phyloP scores from a whole-genome alignment of 495 filamentous ascomycete species.

The Astrocystis sublimbata region DNA sequence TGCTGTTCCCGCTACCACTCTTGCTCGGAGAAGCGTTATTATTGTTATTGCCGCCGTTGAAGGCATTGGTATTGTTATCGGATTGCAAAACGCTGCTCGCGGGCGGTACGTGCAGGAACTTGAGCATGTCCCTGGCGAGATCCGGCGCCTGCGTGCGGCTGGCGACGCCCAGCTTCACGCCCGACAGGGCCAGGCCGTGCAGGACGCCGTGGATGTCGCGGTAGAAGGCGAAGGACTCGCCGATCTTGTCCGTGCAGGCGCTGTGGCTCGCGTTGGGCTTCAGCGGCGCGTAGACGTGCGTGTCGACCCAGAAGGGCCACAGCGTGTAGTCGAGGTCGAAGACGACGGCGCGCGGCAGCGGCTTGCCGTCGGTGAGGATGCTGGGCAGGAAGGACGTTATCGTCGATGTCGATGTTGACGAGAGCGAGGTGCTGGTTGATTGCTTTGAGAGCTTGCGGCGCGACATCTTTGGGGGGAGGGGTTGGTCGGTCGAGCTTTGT shows the following conservation, averaged over 20 bases:
- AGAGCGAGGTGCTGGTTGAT: conserved; percentile 21
- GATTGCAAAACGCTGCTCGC: conserved; percentile 24
- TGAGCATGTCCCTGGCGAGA: conserved; percentile 77
- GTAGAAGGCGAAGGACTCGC: conserved; percentile 82
- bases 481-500: neutral
- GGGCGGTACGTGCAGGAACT: conserved; percentile 66
- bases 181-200: conserved; percentile 50
- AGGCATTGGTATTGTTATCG: neutral
- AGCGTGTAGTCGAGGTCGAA: conserved; percentile 98
- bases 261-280: conserved; percentile 59
- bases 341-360: conserved; percentile 81
- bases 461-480: neutral
- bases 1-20: neutral
- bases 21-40: too few relatives aligned
- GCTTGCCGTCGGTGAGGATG: conserved; percentile 68
- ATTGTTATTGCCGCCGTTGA: neutral
- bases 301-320: conserved; percentile 98
- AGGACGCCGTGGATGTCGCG: conserved; percentile 73
- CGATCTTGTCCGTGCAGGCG: conserved; percentile 58
- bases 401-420: neutral
- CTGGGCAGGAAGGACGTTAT: neutral
- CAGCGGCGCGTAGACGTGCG: conserved; percentile 80
- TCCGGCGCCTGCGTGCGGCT: conserved; percentile 82
- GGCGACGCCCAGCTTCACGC: conserved; percentile 71
- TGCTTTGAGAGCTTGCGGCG: conserved; percentile 31